These are phyloP conservation scores for Globisporangium alternatum DNA, from an alignment of 352 stramenopile species.

Conservation along the genomic window DNA sequence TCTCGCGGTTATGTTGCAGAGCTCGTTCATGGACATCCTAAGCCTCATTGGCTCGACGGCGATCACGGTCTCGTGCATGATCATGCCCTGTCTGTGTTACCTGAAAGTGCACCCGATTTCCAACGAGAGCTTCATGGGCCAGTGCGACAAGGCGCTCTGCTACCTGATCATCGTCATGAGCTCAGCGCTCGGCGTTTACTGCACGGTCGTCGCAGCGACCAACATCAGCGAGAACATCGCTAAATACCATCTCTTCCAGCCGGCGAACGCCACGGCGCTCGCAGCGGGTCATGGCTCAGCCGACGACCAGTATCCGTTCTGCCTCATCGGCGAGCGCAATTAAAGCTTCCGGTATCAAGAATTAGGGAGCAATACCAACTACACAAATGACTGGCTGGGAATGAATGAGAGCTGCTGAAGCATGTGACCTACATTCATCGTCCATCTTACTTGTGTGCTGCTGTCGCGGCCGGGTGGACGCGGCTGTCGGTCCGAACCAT, in stretches of 20 bases:
- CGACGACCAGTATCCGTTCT: slow-evolving; percentile 53
- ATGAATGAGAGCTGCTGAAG: background rate
- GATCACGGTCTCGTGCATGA: slow-evolving; percentile 67
- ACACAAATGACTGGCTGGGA: background rate
- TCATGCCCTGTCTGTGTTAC: slow-evolving; percentile 78
- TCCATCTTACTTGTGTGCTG: background rate
- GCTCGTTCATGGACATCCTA: slow-evolving; percentile 68
- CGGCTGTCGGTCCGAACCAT: slow-evolving; percentile 8
- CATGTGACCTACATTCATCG: background rate
- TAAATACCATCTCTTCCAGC: slow-evolving; percentile 49
- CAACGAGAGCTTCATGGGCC: slow-evolving; percentile 39
- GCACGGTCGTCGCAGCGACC: slow-evolving; percentile 35
- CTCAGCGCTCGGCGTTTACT: slow-evolving; percentile 51
- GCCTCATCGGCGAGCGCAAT: slow-evolving; percentile 58
- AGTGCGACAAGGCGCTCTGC: slow-evolving; percentile 47
- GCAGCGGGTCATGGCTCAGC: slow-evolving; percentile 5
- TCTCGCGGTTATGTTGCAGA: slow-evolving; percentile 61
- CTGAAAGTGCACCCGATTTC: slow-evolving; percentile 62
- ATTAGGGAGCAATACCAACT: too few relatives aligned
- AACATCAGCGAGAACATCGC: slow-evolving; percentile 56
- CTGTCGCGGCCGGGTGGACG: slow-evolving; percentile 26
- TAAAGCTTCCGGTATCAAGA: too few relatives aligned
- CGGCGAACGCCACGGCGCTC: slow-evolving; percentile 22
- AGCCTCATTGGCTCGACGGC: slow-evolving; percentile 65
- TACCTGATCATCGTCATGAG: slow-evolving; percentile 56